Evolutionary conservation across 768 basidiomycete genomes (phyloP).

Genomic region (Pseudohyphozyma bogoriensis): DNA sequence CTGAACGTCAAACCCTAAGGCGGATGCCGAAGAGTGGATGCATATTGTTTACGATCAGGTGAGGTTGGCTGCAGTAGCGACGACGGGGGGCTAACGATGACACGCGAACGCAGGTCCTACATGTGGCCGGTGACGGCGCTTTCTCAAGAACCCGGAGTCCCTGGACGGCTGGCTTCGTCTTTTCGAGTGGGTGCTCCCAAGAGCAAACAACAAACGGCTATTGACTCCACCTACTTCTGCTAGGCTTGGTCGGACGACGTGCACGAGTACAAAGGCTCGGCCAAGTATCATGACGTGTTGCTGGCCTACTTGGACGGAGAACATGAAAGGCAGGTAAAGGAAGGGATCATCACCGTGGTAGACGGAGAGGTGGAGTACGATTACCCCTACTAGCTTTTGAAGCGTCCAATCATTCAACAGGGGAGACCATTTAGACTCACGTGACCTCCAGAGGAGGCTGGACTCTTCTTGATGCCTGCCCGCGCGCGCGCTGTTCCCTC

Average conservation of each 20-base stretch:
- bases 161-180: slow-evolving; percentile 54
- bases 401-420: too few species aligned
- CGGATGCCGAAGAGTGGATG: slow-evolving; percentile 56
- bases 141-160: slow-evolving; percentile 50
- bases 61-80: too few species aligned
- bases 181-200: slow-evolving; percentile 33
- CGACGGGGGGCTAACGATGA: too few species aligned
- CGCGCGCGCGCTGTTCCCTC: too few species aligned
- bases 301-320: slow-evolving; percentile 42
- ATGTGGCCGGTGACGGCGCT: slow-evolving; percentile 44
- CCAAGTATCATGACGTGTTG: slow-evolving; percentile 36
- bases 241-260: slow-evolving; percentile 57
- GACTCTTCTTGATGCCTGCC: too few species aligned
- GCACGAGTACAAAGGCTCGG: slow-evolving; percentile 39
- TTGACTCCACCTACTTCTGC: rapidly evolving
- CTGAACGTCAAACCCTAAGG: slow-evolving; percentile 58
- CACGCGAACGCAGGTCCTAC: slow-evolving; percentile 8
- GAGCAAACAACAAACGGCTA: neutral
- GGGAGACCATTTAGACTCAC: too few species aligned
- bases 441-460: too few species aligned
- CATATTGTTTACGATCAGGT: too few species aligned
- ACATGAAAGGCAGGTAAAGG: too few species aligned
- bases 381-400: too few species aligned
- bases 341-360: too few species aligned
- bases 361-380: too few species aligned